Conservation (phyloP, 2,329 filamentous ascomycete species). For the Pseudopithomyces chartarum region DNA sequence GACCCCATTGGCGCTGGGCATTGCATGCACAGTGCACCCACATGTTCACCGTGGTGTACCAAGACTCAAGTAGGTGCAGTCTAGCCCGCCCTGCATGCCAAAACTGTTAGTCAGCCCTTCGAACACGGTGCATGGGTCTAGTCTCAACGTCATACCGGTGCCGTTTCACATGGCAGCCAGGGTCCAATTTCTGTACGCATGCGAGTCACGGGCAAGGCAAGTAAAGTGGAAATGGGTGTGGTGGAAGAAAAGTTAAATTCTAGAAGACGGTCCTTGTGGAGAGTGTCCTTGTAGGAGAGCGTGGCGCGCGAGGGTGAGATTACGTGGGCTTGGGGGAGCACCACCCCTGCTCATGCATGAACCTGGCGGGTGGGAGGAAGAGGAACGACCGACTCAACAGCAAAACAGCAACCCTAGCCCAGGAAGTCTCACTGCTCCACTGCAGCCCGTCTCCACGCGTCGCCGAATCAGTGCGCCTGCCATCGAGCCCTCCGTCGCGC, state of each 20-base stretch:
- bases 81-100: neutral
- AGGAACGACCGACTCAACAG: neutral
- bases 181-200: neutral
- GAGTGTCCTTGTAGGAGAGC: neutral
- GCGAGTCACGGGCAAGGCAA: too few species aligned
- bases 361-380: neutral
- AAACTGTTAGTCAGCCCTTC: neutral
- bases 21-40: too few species aligned
- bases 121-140: neutral
- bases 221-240: too few species aligned
- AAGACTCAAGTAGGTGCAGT: too few species aligned
- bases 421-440: conserved; percentile 12
- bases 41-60: neutral
- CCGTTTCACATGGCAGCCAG: conserved; percentile 4
- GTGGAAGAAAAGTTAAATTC: too few species aligned
- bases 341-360: conserved; percentile 1
- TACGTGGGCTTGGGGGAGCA: neutral
- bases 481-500: neutral
- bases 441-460: conserved; percentile 1
- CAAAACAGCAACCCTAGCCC: neutral
- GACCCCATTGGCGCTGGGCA: too few species aligned
- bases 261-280: neutral
- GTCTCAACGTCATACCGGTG: conserved; percentile 4
- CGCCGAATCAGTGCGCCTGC: conserved; percentile 11
- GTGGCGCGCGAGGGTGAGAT: neutral